Base-by-base conservation (phyloP, 2,329 filamentous ascomycete genomes). In the Microdochium bolleyi region DNA sequence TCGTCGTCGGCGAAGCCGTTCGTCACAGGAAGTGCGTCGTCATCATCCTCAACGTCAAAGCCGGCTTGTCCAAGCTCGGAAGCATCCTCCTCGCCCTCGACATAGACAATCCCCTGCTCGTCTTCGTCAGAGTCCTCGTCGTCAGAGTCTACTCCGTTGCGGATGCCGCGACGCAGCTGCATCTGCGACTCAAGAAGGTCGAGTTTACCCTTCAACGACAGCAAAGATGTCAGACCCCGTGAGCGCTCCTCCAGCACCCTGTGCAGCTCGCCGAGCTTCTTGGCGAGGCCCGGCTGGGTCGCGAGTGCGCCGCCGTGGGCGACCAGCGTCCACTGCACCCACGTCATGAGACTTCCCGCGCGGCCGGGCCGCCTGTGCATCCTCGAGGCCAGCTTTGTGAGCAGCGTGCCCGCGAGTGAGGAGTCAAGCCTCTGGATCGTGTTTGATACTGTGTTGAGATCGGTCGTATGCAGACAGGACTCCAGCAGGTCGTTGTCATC, bases 271-370 rank as follows among this genome's bases (percentile, higher is more conserved):
- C 82, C 78, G 55, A 99, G 80, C 65, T 86, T 85, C 64, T 85
- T 84, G 60, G 94, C 79, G 37, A 96, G 78, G 57, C 92, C 87
- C n/a, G 88, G 84, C 67, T 95, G 89, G 30, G 87, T 87, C 11
- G 92, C 89, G 50, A 99, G 77, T 51, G 92, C 92, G 58, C 92
- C 94, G 59, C 94, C 94, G 65, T 99, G 94, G 1, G 89, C 86
- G 32, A 96, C 84, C 52, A 96, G 81, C 1, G 90, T 92, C 89
- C 91, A 96, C 70, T 96, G 92, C 46, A 97, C 88, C 92, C 94
- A 99, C 16, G 88, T 83, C 80, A 96, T 92, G 30, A 99, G 81
- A 64, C 86, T 89, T 51, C 92, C 91, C 14, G 94, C 92, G 52
- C 94, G 83, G 3, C 92, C 94, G 1, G 94, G 94, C 48, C 90